These are phyloP conservation scores for Hyaloscypha finlandica DNA, from an alignment of 495 filamentous ascomycete species.

Conservation along the genomic window DNA sequence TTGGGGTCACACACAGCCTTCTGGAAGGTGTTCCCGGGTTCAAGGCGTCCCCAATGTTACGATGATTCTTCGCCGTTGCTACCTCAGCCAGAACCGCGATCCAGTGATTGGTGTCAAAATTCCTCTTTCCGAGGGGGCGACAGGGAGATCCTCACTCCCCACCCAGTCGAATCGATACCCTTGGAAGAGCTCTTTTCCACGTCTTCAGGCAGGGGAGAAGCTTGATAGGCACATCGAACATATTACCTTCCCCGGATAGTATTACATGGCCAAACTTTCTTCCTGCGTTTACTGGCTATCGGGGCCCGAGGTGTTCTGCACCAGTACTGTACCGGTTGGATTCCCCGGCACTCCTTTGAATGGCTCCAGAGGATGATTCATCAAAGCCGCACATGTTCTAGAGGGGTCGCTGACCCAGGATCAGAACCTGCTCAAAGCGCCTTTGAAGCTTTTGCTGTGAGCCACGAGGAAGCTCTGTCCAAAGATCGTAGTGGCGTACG, in stretches of 20 bases:
- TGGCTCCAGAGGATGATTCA: not conserved
- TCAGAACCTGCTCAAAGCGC: constrained; percentile 9
- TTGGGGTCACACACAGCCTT: constrained; percentile 13
- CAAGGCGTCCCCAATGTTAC: not conserved
- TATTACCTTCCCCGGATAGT: constrained; percentile 11
- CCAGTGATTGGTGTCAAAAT: constrained; percentile 12
- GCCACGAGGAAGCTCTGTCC: constrained; percentile 4
- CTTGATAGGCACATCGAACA: constrained; percentile 27
- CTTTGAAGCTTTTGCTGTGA: not conserved
- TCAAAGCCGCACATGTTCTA: not conserved
- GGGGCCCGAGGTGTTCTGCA: not conserved
- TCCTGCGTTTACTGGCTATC: not conserved
- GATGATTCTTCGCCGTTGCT: constrained; percentile 14
- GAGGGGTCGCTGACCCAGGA: constrained; percentile 13
- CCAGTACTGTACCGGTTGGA: not conserved
- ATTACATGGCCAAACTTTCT: not conserved
- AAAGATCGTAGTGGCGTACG: not conserved
- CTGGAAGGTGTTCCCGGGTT: constrained; percentile 1
- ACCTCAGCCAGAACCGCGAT: constrained; percentile 1
- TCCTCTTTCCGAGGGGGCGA: not conserved
- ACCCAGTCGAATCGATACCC: not conserved
- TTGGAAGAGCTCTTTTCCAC: constrained; percentile 1
- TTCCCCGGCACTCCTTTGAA: not conserved
- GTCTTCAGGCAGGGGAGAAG: constrained; percentile 19
- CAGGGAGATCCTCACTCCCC: constrained; percentile 10